These are phyloP conservation scores for Neonectria magnoliae DNA, from an alignment of 2,329 filamentous ascomycete genomes.

Conservation along the genomic window DNA sequence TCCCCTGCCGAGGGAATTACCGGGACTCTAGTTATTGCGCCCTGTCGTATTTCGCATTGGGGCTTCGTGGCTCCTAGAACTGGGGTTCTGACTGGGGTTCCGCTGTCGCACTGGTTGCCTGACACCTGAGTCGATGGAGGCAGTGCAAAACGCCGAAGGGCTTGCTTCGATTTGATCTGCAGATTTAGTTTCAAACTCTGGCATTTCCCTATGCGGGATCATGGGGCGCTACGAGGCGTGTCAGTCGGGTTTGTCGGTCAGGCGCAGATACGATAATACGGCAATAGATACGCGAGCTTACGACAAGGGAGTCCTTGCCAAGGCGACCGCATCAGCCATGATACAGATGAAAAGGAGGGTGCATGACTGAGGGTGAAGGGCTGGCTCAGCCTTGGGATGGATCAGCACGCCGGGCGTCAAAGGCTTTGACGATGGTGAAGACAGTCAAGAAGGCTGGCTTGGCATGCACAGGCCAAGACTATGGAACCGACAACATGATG, in stretches of 20 bases:
- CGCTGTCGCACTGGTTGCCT: no score
- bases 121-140: background rate
- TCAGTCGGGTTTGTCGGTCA: background rate
- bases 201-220: background rate
- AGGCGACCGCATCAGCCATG: background rate
- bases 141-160: background rate
- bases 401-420: background rate
- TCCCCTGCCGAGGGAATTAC: background rate
- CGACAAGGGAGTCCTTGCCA: background rate
- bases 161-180: background rate
- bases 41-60: slow-evolving; percentile 4
- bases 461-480: background rate
- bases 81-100: no score
- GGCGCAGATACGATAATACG: background rate
- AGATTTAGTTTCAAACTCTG: background rate
- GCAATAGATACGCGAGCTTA: background rate
- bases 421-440: background rate
- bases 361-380: background rate
- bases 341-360: background rate
- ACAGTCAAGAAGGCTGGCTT: background rate
- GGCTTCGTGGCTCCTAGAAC: background rate
- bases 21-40: background rate
- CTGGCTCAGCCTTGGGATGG: background rate
- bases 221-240: background rate
- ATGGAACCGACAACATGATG: background rate